phyloP scores from a whole-genome alignment of 148 eudicot genomes.

The Euryodendron excelsum region DNA sequence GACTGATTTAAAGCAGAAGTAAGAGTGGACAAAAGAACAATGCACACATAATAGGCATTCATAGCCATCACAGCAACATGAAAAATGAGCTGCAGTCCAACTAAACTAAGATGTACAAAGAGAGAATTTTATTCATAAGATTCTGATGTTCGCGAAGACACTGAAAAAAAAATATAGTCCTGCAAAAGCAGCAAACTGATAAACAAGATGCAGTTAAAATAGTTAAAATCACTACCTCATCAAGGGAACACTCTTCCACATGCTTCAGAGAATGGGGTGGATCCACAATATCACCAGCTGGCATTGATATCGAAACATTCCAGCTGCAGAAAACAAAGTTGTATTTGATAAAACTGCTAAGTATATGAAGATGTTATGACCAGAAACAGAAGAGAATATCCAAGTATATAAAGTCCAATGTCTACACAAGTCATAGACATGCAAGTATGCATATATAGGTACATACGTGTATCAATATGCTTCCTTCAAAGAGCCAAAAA shows the following conservation, averaged over 20 bases:
- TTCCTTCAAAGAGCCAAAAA: not conserved
- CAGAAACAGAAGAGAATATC: not conserved
- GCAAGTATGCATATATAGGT: not conserved
- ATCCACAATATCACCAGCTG: constrained; percentile 49
- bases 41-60: not conserved
- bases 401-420: not conserved
- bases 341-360: not conserved
- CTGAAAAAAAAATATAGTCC: not conserved
- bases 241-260: constrained; percentile 58
- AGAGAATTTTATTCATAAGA: not conserved
- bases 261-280: constrained; percentile 63
- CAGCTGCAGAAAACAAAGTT: constrained; percentile 2
- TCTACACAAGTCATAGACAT: not conserved
- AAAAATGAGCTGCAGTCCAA: not conserved
- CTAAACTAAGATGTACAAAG: not conserved
- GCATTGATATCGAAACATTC: constrained; percentile 17
- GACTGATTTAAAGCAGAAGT: not conserved
- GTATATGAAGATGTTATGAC: not conserved
- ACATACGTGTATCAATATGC: not conserved
- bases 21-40: not conserved
- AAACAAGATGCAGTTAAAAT: not conserved
- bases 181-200: not conserved
- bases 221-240: constrained; percentile 41
- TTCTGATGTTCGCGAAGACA: not conserved
- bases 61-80: not conserved